Base-by-base conservation (phyloP, 768 basidiomycete genomes). In the Podaxis sp. region DNA sequence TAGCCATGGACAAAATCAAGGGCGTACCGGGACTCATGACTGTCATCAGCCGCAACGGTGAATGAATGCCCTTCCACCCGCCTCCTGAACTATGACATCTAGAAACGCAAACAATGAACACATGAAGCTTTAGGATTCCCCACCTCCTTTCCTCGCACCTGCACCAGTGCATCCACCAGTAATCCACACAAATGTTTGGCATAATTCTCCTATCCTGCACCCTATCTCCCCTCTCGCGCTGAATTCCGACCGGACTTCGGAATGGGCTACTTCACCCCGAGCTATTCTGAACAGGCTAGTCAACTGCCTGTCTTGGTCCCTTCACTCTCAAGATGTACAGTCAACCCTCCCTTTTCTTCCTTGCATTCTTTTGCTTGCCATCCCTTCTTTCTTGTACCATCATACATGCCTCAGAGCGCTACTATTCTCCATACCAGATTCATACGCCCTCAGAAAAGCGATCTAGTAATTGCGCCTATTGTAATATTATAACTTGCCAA, bases 21-120 rank as follows among this genome's bases (percentile, higher is more conserved):
- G 79, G 82, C 65, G 79, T 91, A 2, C 87, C 89, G 5, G 90
- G 90, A 11, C 80, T 91, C 36, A 92, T 92, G 90, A 91, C 88
- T 41, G 83, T 91, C 71, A 33, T 87, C 54, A 75, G 75, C 49
- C 79, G 86, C 53, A 77, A 71, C 62, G 69, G 73, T 52, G 64
- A 71, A 56, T 73, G 53, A 67, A 30, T 22, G 13, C 38, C 26
- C 53, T 24, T 11, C 36, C 13, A n/a, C 38, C 28, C 41, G 40
- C 33, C 41, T 17, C 33, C 55, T n/a, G 8, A 22, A 41, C 41
- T 24, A 36, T 63, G 33, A 55, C 62, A 52, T 40, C 52, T 51
- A 40, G 13, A 37, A 40, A 44, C 48, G 15, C 28, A 53, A 53
- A 53, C 28, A 28, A 15, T 40, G 58, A 66, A 54, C 59, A 17